phyloP scores from a whole-genome alignment of 352 stramenopile genomes.

The Pythium folliculosum region DNA sequence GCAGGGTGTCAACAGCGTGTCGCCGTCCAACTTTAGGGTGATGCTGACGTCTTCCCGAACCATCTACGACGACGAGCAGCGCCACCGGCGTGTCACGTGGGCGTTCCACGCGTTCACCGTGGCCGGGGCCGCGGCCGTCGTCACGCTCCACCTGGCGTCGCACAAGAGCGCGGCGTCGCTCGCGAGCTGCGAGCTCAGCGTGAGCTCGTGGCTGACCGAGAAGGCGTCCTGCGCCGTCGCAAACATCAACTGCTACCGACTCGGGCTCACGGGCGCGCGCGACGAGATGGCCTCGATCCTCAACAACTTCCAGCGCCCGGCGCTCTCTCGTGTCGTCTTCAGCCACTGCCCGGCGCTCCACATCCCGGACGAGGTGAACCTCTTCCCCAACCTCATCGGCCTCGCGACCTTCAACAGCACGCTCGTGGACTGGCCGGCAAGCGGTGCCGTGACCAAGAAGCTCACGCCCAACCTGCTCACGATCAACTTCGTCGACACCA shows the following conservation, averaged over 20 bases:
- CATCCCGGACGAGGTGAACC: not conserved
- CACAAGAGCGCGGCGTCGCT: not conserved
- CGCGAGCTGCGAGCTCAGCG: not conserved
- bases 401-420: conserved; percentile 21
- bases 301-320: conserved; percentile 7
- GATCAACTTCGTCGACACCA: conserved; percentile 8
- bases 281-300: conserved; percentile 6
- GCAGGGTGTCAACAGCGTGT: not conserved
- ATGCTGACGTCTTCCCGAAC: not conserved
- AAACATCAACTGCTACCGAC: conserved; percentile 23
- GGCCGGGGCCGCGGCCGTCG: conserved; percentile 4
- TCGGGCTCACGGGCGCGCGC: not conserved
- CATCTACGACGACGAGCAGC: not conserved
- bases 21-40: not conserved
- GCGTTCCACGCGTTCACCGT: conserved; percentile 1
- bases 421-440: conserved; percentile 12
- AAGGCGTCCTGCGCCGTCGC: conserved; percentile 19
- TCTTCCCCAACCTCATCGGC: not conserved
- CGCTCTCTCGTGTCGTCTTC: conserved; percentile 11
- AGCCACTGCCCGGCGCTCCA: conserved; percentile 23
- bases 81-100: not conserved
- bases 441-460: not conserved
- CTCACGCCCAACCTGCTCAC: not conserved
- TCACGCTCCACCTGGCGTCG: not conserved
- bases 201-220: conserved; percentile 16